Evolutionary conservation across 371 early-diverging fungal species (phyloP).

Genomic region (Mucor irregularis): DNA sequence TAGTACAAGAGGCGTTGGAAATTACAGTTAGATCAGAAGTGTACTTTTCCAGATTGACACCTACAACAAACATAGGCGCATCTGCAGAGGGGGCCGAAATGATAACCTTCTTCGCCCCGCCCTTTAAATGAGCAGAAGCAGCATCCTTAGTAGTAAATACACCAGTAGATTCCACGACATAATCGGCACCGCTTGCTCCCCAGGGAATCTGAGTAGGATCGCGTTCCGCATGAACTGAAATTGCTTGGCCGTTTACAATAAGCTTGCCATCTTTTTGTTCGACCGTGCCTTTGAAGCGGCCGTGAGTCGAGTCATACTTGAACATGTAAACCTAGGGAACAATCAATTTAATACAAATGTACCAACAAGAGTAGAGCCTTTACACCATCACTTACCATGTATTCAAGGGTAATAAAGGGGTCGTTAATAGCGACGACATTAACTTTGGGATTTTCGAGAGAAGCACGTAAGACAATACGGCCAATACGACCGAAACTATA

Average conservation of each 20-base stretch:
- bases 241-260: conserved; percentile 66
- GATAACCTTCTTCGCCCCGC: conserved; percentile 98
- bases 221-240: conserved; percentile 35
- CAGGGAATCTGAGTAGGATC: conserved; percentile 89
- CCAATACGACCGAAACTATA: conserved; percentile 96
- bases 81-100: conserved; percentile 97
- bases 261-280: conserved; percentile 81
- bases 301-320: conserved; percentile 99
- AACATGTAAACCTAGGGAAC: conserved; percentile 54
- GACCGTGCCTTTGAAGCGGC: conserved; percentile 84
- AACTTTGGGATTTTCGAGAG: conserved; percentile 75
- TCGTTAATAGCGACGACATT: conserved; percentile 97
- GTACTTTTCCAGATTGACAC: conserved; percentile 97
- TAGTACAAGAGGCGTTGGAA: conserved; percentile 99
- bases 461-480: conserved; percentile 96
- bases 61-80: conserved; percentile 88
- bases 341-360: background rate
- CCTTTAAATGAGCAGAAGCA: conserved; percentile 88
- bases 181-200: conserved; percentile 88
- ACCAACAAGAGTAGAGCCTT: background rate
- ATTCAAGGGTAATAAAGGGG: conserved; percentile 94
- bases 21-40: conserved; percentile 81
- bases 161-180: conserved; percentile 99
- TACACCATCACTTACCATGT: conserved; percentile 86
- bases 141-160: conserved; percentile 94